Base-by-base conservation (phyloP, 1,139 yeast genomes). In the Starmera stellimalicola region DNA sequence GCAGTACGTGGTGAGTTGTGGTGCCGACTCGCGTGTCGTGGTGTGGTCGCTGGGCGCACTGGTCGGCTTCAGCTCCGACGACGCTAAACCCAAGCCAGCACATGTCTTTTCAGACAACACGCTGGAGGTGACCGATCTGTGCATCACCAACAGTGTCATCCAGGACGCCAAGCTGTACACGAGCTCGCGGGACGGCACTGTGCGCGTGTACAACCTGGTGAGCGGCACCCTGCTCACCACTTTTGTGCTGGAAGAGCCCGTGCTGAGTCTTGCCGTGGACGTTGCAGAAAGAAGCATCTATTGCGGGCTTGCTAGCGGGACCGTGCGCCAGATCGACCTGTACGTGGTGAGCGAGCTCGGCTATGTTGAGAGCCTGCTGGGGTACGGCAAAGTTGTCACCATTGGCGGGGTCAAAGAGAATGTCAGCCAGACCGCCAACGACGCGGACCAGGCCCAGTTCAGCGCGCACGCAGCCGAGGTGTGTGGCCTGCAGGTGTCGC, bases 271-370 rank as follows among this genome's bases (percentile, higher is more conserved):
- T 14, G 67, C 76, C 0, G 60, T 72, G n/a, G 98, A 91, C 53
- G 88, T 94, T 1, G 84, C 91, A 1, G 85, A 78, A 47, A 65
- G 97, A 44, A 69, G 76, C 2, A 41, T 82, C 1, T 91, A 82
- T 52, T 74, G 70, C 4, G 97, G 95, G 2, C 58, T 80, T 22
- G 50, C 58, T 2, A 67, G 73, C 40, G 96, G 96, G 11, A 50
- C 58, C 15, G 70, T 84, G 27, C 63, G 80, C 43, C 55, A 62
- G 17, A 65, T 83, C 10, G 71, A 77, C 12, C 54, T 83, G 36
- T 83, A 74, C 55, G 56, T 57, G 16, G 60, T 71, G 26, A 65
- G 68, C 39, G 52, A 58, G 3, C 54, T 57, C 31, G 62, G 65
- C 12, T 58, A 65, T 10, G 57, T 74, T 41, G 80, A 74, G 48